Percentiles rank a stretch among this genome's conserved stretches.
Evolutionary conservation across 345 rosid species (phyloP).

Genomic region (Sonneratia alba): DNA sequence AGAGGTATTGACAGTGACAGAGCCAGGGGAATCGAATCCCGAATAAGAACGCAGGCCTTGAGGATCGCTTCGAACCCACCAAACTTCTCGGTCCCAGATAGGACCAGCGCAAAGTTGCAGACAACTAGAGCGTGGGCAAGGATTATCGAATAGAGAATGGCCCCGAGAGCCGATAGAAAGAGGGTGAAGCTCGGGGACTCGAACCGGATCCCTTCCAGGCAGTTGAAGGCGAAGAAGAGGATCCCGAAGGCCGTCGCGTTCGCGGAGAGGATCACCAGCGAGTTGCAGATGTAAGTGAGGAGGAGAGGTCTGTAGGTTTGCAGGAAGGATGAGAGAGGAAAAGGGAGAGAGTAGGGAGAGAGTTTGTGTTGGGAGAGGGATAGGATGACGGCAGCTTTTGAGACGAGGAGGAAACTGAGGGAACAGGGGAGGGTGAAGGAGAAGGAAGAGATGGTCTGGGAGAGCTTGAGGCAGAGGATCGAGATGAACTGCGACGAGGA

Average conservation of each 20-base stretch:
- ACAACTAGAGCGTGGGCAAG: conserved; percentile 60
- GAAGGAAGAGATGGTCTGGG: conserved; percentile 66
- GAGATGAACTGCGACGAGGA: conserved; percentile 39
- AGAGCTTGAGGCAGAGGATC: conserved; percentile 54
- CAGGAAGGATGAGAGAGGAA: conserved; percentile 31
- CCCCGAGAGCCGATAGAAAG: conserved; percentile 46
- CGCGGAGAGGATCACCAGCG: conserved; percentile 51
- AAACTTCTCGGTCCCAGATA: conserved; percentile 36
- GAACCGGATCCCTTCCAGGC: conserved; percentile 30
- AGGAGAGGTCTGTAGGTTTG: conserved; percentile 42
- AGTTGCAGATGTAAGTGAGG: conserved; percentile 40
- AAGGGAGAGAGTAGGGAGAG: background rate
- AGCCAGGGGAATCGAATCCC: conserved; percentile 56
- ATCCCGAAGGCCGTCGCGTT: conserved; percentile 65
- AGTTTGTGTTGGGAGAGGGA: conserved; percentile 18
- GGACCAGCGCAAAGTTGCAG: conserved; percentile 61
- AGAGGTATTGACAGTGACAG: conserved; percentile 61
- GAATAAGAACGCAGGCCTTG: conserved; percentile 53
- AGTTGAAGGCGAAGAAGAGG: conserved; percentile 39
- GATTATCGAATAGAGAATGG: conserved; percentile 56
- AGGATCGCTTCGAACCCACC: conserved; percentile 59
- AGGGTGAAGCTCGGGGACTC: conserved; percentile 25
- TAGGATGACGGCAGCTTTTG: conserved; percentile 56
- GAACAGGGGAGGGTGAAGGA: conserved; percentile 60
- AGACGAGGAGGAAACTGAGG: conserved; percentile 56